Base-by-base conservation (phyloP, 495 filamentous ascomycete genomes). In the Aspergillus sclerotioniger region DNA sequence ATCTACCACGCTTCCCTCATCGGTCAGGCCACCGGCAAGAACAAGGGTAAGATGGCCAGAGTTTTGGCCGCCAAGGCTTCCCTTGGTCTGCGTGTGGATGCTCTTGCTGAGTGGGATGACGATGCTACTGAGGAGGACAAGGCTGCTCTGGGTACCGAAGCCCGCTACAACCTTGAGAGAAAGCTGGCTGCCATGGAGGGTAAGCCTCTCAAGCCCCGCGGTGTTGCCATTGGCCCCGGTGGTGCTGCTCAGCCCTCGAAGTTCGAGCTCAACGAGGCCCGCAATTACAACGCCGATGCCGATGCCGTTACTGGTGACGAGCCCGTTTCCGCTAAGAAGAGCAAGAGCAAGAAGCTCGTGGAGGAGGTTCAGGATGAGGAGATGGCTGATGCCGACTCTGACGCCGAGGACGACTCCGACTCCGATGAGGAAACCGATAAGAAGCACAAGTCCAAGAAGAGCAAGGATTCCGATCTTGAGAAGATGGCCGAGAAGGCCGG, bases 31-130 rank as follows among this genome's bases (percentile, higher is more conserved):
- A 93, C 90, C 25, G 94, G 95, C 61, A 90, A 87, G 77, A 98
- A 98, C 78, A 99, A 99, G 87, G 94, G 94, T 62, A 99, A 99
- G 80, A 96, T 99, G 69, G 94, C 94, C 13, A 88, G 94, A 75
- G 91, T 97, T 79, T 82, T 99, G 39, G 91, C 94, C 51, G 85
- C 92, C 61, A 98, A 96, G 79, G 85, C 94, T 10, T 89, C 94
- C 19, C 84, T 98, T 20, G 91, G 92, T 82, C 78, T 96, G 49
- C 91, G 94, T 76, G 90, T 95, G 35, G 94, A 99, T 76, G 88
- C 94, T 29, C 84, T 97, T 28, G 85, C 87, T 28, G 90, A 96
- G 50, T 90, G 88, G 83, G 87, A 84, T 45, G 84, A 85, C 29
- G 85, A 89, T 56, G 83, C 86, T 41, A 87, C 90, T 32, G 95